phyloP scores from a whole-genome alignment of 768 basidiomycete genomes.

The Tylopilus sp. region DNA sequence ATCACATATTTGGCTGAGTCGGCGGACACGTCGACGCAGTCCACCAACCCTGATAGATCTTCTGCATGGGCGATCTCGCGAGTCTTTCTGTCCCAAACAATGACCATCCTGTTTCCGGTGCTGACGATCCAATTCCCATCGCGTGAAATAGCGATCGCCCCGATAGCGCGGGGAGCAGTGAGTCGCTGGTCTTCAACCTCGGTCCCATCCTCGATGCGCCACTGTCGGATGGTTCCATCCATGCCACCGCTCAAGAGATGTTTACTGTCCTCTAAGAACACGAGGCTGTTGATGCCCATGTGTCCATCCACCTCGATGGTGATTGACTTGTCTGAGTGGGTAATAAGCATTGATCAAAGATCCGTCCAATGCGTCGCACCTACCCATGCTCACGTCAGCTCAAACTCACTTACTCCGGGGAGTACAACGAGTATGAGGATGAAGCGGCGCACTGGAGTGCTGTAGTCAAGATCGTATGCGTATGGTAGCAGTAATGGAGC shows the following conservation, averaged over 20 bases:
- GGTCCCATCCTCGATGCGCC: background rate
- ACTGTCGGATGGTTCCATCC: background rate
- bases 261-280: background rate
- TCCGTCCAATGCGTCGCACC: background rate
- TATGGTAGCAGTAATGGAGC: too few species aligned
- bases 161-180: background rate
- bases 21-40: background rate
- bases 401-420: too few species aligned
- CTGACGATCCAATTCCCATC: slow-evolving; percentile 3
- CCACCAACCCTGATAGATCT: background rate
- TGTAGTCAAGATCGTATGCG: too few species aligned
- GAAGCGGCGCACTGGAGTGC: too few species aligned
- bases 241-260: background rate
- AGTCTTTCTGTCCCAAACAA: background rate
- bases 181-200: background rate
- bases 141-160: background rate
- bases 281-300: background rate
- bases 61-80: background rate
- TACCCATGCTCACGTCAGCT: background rate
- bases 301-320: background rate
- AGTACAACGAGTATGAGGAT: background rate
- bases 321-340: background rate
- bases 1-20: slow-evolving; percentile 9
- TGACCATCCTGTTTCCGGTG: background rate
- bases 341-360: background rate